Evolutionary conservation across 1,284 basidiomycete species (phyloP).

Genomic region (Trametes hirsuta): DNA sequence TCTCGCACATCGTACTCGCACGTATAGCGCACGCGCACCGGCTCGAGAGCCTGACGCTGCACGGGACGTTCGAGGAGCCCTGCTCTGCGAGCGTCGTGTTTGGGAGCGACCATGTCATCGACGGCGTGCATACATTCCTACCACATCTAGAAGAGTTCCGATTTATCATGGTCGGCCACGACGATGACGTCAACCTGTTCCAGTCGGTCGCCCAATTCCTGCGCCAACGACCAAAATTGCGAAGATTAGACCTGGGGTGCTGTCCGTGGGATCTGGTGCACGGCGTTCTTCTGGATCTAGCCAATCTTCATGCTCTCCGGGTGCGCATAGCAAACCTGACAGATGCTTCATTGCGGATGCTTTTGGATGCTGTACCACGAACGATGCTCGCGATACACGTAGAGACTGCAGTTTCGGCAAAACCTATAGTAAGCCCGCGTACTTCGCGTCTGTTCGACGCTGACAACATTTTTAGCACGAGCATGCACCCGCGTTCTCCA

Average conservation of each 20-base stretch:
- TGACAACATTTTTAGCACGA: conserved; percentile 43
- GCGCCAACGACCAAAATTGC: conserved; percentile 46
- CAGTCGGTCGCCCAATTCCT: conserved; percentile 58
- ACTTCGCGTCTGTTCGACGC: neutral
- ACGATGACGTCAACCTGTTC: conserved; percentile 57
- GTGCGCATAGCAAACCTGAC: conserved; percentile 56
- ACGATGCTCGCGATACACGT: conserved; percentile 58
- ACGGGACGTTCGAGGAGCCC: conserved; percentile 65
- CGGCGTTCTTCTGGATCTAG: conserved; percentile 51
- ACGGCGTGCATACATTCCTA: conserved; percentile 59
- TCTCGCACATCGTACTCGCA: conserved; percentile 62
- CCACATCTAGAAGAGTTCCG: conserved; percentile 64
- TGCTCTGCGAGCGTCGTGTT: conserved; percentile 62
- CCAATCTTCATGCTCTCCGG: conserved; percentile 54
- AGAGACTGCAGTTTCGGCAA: conserved; percentile 50
- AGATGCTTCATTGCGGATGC: conserved; percentile 38
- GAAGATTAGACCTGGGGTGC: conserved; percentile 59
- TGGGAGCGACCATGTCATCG: conserved; percentile 60
- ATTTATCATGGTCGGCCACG: conserved; percentile 63
- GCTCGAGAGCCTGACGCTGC: conserved; percentile 61
- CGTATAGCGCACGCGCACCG: conserved; percentile 63
- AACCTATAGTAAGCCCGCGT: conserved; percentile 47
- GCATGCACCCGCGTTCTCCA: conserved; percentile 49
- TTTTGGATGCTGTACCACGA: conserved; percentile 49
- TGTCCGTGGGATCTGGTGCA: conserved; percentile 66